Evolutionary conservation across 345 rosid species (phyloP).

Genomic region (Tarenaya hassleriana): DNA sequence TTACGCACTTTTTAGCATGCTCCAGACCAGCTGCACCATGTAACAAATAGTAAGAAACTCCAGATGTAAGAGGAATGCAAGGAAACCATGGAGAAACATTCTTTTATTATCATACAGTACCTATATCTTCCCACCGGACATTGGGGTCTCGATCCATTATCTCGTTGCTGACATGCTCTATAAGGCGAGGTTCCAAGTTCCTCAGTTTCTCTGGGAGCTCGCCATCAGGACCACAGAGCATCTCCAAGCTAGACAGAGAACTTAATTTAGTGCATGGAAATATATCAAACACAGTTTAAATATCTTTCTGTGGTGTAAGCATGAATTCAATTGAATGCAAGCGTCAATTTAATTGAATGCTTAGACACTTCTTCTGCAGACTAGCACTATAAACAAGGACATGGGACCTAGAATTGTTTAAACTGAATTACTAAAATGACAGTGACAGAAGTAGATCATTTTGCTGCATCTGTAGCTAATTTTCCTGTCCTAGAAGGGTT

Average conservation of each 20-base stretch:
- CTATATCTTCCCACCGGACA: constrained; percentile 97
- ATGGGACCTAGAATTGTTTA: constrained; percentile 6
- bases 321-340: constrained; percentile 1
- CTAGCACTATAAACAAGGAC: constrained; percentile 14
- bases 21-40: constrained; percentile 80
- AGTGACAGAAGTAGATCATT: background rate
- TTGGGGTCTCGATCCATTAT: constrained; percentile 95
- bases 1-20: constrained; percentile 97
- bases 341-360: constrained; percentile 1
- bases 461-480: background rate
- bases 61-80: constrained; percentile 10
- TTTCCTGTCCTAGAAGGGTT: constrained; percentile 10
- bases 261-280: background rate
- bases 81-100: constrained; percentile 1
- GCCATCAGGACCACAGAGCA: constrained; percentile 95
- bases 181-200: constrained; percentile 92
- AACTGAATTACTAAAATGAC: background rate
- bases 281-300: background rate
- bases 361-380: background rate
- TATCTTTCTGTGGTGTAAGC: constrained; percentile 7
- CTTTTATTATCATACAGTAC: constrained; percentile 36
- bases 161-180: constrained; percentile 96
- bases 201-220: constrained; percentile 94
- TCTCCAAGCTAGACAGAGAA: constrained; percentile 57
- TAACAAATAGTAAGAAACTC: constrained; percentile 26